These are phyloP conservation scores for Diutina mesorugosa DNA, from an alignment of 1,139 yeast genomes.

Conservation along the genomic window DNA sequence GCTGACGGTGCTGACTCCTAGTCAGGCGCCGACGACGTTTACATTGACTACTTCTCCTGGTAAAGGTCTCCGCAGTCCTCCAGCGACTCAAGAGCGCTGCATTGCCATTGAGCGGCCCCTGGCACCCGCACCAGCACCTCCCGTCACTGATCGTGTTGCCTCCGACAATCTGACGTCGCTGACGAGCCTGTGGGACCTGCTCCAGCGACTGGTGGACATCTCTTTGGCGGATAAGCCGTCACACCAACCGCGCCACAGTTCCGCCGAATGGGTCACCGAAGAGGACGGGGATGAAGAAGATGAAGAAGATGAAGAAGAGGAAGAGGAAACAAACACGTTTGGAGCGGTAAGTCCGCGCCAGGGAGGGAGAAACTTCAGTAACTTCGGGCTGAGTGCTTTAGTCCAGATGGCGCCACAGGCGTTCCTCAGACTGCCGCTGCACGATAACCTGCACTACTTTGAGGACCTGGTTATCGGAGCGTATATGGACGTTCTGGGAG, in stretches of 20 bases:
- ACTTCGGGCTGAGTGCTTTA: neutral
- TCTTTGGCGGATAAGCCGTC: neutral
- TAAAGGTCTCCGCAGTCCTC: neutral
- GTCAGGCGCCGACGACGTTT: neutral
- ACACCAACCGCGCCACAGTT: neutral
- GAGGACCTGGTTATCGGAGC: conserved; percentile 2
- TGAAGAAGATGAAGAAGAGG: neutral
- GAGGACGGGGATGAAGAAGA: neutral
- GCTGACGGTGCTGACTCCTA: neutral
- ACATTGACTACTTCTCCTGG: neutral
- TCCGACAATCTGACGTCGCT: neutral
- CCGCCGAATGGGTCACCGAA: neutral
- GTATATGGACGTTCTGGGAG: neutral
- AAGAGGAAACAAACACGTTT: neutral
- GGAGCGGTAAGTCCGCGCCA: neutral
- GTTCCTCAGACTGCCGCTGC: neutral
- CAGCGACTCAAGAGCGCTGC: neutral
- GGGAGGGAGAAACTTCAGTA: neutral
- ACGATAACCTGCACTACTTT: neutral
- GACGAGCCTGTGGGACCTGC: neutral
- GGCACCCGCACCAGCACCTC: neutral
- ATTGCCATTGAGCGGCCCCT: neutral
- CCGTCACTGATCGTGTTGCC: neutral
- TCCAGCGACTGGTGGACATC: neutral
- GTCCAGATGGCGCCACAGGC: neutral